Evolutionary conservation across 257 asterid genomes (phyloP).

Genomic region (Verbena officinalis): DNA sequence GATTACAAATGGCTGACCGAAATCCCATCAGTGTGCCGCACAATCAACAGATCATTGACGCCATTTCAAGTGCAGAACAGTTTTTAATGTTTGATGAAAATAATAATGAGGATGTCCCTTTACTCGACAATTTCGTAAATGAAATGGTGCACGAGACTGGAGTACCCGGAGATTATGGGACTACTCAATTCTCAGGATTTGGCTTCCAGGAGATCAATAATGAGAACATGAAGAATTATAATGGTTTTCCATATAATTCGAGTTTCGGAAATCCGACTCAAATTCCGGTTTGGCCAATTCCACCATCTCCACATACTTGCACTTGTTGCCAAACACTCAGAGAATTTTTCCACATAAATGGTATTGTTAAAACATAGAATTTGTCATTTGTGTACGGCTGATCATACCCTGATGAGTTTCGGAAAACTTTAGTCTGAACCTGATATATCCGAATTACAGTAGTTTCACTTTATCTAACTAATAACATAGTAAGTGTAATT

Average conservation of each 20-base stretch:
- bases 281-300: constrained; percentile 46
- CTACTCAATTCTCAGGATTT: constrained; percentile 24
- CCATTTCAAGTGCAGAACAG: constrained; percentile 18
- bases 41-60: constrained; percentile 22
- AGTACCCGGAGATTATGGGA: constrained; percentile 15
- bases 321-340: constrained; percentile 60
- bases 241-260: constrained; percentile 9
- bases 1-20: constrained; percentile 36
- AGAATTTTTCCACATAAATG: constrained; percentile 58
- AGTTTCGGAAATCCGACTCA: constrained; percentile 42
- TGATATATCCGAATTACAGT: too few species aligned
- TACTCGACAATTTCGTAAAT: constrained; percentile 17
- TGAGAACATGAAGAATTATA: constrained; percentile 5
- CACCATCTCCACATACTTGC: constrained; percentile 50
- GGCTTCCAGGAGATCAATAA: constrained; percentile 9
- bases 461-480: too few species aligned
- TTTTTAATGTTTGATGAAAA: constrained; percentile 26
- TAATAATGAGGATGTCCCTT: not conserved
- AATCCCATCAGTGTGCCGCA: constrained; percentile 18
- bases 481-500: too few species aligned
- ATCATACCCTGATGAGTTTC: too few species aligned
- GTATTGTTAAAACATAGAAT: too few species aligned
- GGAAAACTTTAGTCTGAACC: too few species aligned
- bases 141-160: constrained; percentile 10
- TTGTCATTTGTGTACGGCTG: too few species aligned